Evolutionary conservation across 306 rosid genomes (phyloP).

Genomic region (Pterocarpus macrocarpus): DNA sequence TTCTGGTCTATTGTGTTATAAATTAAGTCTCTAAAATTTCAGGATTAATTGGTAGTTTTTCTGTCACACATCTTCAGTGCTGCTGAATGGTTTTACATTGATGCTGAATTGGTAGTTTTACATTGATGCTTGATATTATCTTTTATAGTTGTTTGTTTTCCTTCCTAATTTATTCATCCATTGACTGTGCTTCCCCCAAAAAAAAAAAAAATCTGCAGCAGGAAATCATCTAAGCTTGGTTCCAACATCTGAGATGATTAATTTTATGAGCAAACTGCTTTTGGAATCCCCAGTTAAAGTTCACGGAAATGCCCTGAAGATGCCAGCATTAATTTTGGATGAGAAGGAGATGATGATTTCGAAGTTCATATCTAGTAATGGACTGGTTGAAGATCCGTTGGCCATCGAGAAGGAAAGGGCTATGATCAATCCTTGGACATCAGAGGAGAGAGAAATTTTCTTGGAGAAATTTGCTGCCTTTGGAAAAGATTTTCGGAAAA

Average conservation of each 20-base stretch:
- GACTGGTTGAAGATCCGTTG: slow-evolving; percentile 88
- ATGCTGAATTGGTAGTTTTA: too few species aligned
- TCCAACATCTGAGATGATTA: slow-evolving; percentile 62
- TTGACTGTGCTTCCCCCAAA: neutral
- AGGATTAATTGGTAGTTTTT: too few species aligned
- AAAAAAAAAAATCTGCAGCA: slow-evolving; percentile 48
- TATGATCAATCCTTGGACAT: slow-evolving; percentile 88
- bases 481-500: slow-evolving; percentile 88
- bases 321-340: slow-evolving; percentile 92
- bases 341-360: slow-evolving; percentile 51
- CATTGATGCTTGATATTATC: neutral
- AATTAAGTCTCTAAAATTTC: too few species aligned
- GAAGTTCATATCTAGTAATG: slow-evolving; percentile 79
- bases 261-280: slow-evolving; percentile 72
- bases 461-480: slow-evolving; percentile 67
- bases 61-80: too few species aligned
- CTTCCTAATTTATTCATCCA: neutral
- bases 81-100: too few species aligned
- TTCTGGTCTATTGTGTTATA: too few species aligned
- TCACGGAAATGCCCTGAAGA: slow-evolving; percentile 71
- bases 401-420: slow-evolving; percentile 86
- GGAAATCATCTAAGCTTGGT: slow-evolving; percentile 71
- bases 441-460: slow-evolving; percentile 72
- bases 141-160: neutral
- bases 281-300: slow-evolving; percentile 66